Conservation (phyloP, 805 yeast species). For the Saccharomycopsis oosterbeekiorum region DNA sequence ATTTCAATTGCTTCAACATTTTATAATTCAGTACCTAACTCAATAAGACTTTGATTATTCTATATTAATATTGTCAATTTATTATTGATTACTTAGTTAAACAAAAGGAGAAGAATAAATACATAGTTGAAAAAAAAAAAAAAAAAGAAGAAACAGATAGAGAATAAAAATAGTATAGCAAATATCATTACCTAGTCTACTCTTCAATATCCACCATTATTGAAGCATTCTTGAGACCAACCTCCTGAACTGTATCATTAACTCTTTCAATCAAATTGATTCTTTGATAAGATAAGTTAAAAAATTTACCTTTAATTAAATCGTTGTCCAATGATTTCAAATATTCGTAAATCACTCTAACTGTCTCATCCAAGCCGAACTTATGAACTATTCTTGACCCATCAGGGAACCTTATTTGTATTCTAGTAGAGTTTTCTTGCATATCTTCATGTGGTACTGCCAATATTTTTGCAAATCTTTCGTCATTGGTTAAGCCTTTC, state of each 20-base stretch:
- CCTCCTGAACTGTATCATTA: slow-evolving; percentile 52
- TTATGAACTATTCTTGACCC: slow-evolving; percentile 76
- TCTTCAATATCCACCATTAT: slow-evolving; percentile 47
- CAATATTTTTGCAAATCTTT: slow-evolving; percentile 39
- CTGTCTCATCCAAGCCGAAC: slow-evolving; percentile 49
- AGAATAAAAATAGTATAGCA: too few relatives aligned
- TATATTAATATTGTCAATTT: not conserved
- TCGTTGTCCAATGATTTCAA: slow-evolving; percentile 49
- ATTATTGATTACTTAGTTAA: not conserved
- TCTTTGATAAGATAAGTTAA: slow-evolving; percentile 50
- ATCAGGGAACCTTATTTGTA: slow-evolving; percentile 81
- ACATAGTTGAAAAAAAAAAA: not conserved
- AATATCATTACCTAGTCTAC: not conserved
- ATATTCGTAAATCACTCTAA: slow-evolving; percentile 50
- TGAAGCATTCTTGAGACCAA: slow-evolving; percentile 77
- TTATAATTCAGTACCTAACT: too few relatives aligned
- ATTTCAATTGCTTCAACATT: not conserved
- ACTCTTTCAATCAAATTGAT: slow-evolving; percentile 45
- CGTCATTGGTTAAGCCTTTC: slow-evolving; percentile 28
- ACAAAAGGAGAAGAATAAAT: not conserved
- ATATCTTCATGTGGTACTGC: slow-evolving; percentile 49
- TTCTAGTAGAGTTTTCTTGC: slow-evolving; percentile 48
- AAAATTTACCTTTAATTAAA: slow-evolving; percentile 34
- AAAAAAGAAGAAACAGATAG: not conserved
- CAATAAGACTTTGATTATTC: not conserved